These are phyloP conservation scores for Plasmodium knowlesi DNA, from an alignment of 169 alveolate species.

Conservation along the genomic window DNA sequence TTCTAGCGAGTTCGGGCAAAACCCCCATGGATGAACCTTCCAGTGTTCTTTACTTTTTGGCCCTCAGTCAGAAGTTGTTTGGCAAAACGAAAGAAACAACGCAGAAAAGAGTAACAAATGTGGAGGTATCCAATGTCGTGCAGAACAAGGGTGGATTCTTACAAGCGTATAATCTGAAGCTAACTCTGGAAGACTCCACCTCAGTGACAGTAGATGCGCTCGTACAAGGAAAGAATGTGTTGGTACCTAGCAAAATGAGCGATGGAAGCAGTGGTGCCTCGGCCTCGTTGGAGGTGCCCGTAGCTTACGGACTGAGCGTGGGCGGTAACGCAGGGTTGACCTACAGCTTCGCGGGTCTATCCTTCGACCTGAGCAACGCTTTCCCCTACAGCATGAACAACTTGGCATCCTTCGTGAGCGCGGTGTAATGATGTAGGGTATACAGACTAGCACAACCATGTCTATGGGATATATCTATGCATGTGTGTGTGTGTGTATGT, in stretches of 20 bases:
- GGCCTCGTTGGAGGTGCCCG: slow-evolving; percentile 7
- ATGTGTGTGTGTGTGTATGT: no score
- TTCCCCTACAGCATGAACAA: slow-evolving; percentile 30
- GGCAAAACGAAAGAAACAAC: not conserved
- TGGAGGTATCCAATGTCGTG: slow-evolving; percentile 26
- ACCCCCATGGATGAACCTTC: slow-evolving; percentile 9
- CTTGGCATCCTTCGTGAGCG: slow-evolving; percentile 5
- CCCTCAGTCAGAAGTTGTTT: slow-evolving; percentile 26
- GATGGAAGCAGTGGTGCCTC: not conserved
- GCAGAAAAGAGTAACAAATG: not conserved
- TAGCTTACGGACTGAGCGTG: not conserved
- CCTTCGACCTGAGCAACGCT: not conserved
- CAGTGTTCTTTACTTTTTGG: slow-evolving; percentile 19
- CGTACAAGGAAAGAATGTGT: slow-evolving; percentile 41
- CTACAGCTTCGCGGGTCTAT: slow-evolving; percentile 12
- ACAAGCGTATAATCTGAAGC: not conserved
- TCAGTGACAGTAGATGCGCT: not conserved
- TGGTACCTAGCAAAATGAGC: not conserved
- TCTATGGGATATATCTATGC: no score
- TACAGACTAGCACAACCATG: no score
- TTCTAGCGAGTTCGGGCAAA: slow-evolving; percentile 20
- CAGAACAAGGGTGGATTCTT: slow-evolving; percentile 15
- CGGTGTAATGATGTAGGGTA: not conserved
- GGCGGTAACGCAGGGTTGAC: not conserved
- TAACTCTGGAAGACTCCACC: slow-evolving; percentile 25